Evolutionary conservation across 768 basidiomycete genomes (phyloP).

Genomic region (Tulasnella sp.): DNA sequence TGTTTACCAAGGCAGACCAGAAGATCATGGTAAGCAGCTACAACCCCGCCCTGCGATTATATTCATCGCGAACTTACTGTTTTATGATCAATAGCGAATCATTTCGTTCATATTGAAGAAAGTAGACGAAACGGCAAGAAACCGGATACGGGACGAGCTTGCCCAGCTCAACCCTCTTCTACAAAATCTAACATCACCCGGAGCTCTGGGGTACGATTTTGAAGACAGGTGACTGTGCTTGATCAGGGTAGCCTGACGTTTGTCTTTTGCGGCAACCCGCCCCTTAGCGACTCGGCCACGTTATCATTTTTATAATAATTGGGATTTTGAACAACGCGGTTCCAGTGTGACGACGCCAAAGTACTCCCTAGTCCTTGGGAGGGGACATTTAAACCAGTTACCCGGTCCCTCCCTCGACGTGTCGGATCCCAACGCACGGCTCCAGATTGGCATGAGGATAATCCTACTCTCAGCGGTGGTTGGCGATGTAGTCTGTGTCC

Average conservation of each 20-base stretch:
- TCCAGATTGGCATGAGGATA: too few species aligned
- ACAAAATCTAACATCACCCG: constrained; percentile 45
- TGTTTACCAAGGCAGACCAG: constrained; percentile 72
- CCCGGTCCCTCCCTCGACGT: background rate
- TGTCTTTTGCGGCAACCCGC: background rate
- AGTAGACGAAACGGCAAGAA: constrained; percentile 74
- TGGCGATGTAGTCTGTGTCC: too few species aligned
- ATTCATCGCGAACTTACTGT: background rate
- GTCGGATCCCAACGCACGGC: too few species aligned
- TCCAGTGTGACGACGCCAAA: background rate
- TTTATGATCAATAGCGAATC: constrained; percentile 59
- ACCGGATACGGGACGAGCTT: constrained; percentile 76
- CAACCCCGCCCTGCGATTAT: background rate
- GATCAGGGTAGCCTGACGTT: background rate
- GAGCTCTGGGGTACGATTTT: constrained; percentile 29
- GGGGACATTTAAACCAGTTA: too few species aligned
- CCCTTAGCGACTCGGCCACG: background rate
- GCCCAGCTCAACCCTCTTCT: constrained; percentile 78
- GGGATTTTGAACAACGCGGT: background rate
- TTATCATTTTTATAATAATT: background rate
- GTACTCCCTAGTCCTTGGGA: background rate
- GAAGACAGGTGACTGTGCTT: constrained; percentile 16
- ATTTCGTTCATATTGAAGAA: constrained; percentile 75
- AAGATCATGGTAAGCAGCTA: constrained; percentile 69
- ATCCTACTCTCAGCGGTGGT: too few species aligned